Conservation (phyloP, 768 basidiomycete genomes). For the Mycena venus region DNA sequence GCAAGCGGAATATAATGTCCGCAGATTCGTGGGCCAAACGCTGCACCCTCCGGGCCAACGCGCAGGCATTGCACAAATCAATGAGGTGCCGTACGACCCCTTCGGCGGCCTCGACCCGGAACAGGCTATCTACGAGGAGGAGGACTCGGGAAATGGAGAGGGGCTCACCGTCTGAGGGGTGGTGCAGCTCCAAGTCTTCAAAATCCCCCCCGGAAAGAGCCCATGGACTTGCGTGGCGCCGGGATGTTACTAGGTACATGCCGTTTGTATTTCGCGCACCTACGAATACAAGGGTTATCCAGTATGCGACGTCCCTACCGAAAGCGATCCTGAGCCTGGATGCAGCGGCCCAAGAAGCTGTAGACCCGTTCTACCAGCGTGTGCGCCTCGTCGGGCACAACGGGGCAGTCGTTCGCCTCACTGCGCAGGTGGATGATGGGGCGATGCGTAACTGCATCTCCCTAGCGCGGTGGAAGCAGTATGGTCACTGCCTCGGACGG, state of each 20-base stretch:
- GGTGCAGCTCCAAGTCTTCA: conserved; percentile 15
- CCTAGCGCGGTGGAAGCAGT: conserved; percentile 3
- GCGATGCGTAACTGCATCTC: conserved; percentile 19
- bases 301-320: conserved; percentile 10
- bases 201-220: conserved; percentile 25
- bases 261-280: conserved; percentile 12
- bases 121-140: background rate
- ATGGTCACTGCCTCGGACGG: conserved; percentile 7
- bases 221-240: background rate
- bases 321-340: background rate
- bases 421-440: conserved; percentile 15
- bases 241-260: conserved; percentile 22
- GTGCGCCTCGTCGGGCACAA: conserved; percentile 9
- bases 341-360: background rate
- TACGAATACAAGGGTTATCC: conserved; percentile 20
- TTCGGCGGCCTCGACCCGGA: conserved; percentile 7
- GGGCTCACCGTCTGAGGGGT: conserved; percentile 18
- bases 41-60: conserved; percentile 3
- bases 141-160: conserved; percentile 28
- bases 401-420: background rate
- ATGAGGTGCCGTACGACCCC: conserved; percentile 17
- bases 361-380: conserved; percentile 19
- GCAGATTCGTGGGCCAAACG: background rate
- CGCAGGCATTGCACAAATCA: background rate
- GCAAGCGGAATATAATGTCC: conserved; percentile 10